A percentile compares a stretch with the other conserved stretches of the same genome.
Evolutionary conservation across 305 asterid species (phyloP).

Genomic region (Plantago coronopus): DNA sequence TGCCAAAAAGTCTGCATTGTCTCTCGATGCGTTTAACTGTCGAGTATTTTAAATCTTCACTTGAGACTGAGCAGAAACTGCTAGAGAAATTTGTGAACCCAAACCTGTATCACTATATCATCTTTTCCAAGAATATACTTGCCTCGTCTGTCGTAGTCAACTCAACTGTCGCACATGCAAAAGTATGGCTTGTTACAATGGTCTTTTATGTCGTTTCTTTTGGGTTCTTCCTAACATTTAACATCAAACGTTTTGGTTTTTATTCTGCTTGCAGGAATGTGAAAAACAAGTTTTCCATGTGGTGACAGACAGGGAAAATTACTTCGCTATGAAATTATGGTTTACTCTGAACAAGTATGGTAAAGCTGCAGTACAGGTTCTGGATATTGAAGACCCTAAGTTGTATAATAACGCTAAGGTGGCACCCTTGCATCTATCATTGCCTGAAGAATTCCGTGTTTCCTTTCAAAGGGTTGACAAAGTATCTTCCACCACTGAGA

Average conservation of each 20-base stretch:
- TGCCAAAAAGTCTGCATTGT: slow-evolving; percentile 97
- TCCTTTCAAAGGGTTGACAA: slow-evolving; percentile 64
- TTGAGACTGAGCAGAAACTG: slow-evolving; percentile 48
- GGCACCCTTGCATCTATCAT: slow-evolving; percentile 49
- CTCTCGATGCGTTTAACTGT: slow-evolving; percentile 90
- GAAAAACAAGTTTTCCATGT: slow-evolving; percentile 80
- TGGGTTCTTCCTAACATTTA: slow-evolving; percentile 3
- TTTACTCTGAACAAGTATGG: slow-evolving; percentile 62
- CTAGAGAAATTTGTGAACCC: slow-evolving; percentile 55
- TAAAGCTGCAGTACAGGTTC: slow-evolving; percentile 80
- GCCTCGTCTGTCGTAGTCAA: slow-evolving; percentile 86
- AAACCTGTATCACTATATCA: slow-evolving; percentile 70
- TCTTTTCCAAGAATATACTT: slow-evolving; percentile 82
- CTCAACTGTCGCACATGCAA: slow-evolving; percentile 72
- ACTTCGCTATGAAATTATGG: slow-evolving; percentile 88
- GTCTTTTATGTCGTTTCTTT: slow-evolving; percentile 8
- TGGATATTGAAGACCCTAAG: slow-evolving; percentile 74
- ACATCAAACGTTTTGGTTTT: slow-evolving; percentile 5
- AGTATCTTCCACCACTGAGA: slow-evolving; percentile 42
- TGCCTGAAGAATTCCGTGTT: slow-evolving; percentile 90
- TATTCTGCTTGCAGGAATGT: slow-evolving; percentile 60
- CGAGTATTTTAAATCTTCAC: slow-evolving; percentile 74
- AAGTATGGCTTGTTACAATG: slow-evolving; percentile 44
- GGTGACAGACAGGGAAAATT: slow-evolving; percentile 84
- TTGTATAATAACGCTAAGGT: slow-evolving; percentile 43